These are phyloP conservation scores for Lasiodiplodia citricola DNA, from an alignment of 2,329 filamentous ascomycete genomes.

Conservation along the genomic window DNA sequence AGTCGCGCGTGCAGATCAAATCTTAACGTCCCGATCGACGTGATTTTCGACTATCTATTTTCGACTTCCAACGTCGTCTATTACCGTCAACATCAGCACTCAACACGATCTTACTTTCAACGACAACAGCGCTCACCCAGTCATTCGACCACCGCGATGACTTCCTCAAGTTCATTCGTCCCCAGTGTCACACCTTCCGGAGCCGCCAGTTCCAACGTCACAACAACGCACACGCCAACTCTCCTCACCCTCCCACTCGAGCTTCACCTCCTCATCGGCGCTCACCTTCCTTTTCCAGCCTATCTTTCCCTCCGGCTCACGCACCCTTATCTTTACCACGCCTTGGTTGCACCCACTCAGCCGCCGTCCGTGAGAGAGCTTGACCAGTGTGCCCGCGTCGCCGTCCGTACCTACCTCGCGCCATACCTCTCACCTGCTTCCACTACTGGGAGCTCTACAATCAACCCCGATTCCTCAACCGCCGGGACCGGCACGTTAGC, in stretches of 20 bases:
- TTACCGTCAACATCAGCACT: neutral
- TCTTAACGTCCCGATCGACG: neutral
- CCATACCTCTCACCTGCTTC: constrained; percentile 17
- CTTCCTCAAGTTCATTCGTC: neutral
- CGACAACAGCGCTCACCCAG: neutral
- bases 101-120: neutral
- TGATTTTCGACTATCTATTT: neutral
- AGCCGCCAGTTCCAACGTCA: constrained; percentile 41
- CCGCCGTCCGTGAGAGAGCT: constrained; percentile 28
- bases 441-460: neutral
- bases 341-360: constrained; percentile 31
- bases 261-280: constrained; percentile 38
- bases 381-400: constrained; percentile 38
- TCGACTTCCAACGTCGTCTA: neutral
- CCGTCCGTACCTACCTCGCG: constrained; percentile 37
- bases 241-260: constrained; percentile 44
- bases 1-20: neutral
- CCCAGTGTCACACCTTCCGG: neutral
- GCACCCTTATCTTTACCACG: constrained; percentile 38
- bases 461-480: neutral
- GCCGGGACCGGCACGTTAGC: too few species aligned
- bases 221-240: constrained; percentile 65
- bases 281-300: constrained; percentile 43
- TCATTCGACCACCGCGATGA: neutral
- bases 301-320: constrained; percentile 47